Percentiles rank a stretch among this genome's conserved stretches.
Evolutionary conservation across 352 stramenopile species (phyloP).

Genomic region (Globisporangium cystogenes): DNA sequence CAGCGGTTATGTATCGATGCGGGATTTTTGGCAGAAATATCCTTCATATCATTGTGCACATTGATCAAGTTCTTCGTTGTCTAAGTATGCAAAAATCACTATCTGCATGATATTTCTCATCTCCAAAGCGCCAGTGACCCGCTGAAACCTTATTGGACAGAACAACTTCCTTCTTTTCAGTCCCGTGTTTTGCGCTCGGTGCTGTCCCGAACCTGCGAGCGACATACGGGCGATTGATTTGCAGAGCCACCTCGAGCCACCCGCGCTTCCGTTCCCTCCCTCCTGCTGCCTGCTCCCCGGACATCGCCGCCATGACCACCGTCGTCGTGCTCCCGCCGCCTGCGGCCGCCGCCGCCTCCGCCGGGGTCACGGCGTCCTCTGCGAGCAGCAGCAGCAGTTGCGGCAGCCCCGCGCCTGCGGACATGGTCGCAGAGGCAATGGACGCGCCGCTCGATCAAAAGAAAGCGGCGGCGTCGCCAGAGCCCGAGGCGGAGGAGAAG

Average conservation of each 20-base stretch:
- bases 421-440: background rate
- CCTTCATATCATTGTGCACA: too few relatives aligned
- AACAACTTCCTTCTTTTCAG: background rate
- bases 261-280: background rate
- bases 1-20: too few relatives aligned
- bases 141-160: background rate
- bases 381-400: slow-evolving; percentile 13
- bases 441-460: background rate
- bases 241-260: too few relatives aligned
- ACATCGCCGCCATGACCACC: slow-evolving; percentile 32
- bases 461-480: background rate
- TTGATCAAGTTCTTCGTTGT: background rate
- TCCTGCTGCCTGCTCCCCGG: background rate
- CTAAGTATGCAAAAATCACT: background rate
- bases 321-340: slow-evolving; percentile 35
- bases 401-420: slow-evolving; percentile 8
- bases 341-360: slow-evolving; percentile 9
- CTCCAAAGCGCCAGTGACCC: background rate
- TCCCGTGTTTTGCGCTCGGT: too few relatives aligned
- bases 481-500: slow-evolving; percentile 18
- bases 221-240: too few relatives aligned
- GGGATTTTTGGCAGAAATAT: too few relatives aligned
- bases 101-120: background rate
- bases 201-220: background rate
- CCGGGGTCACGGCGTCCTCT: slow-evolving; percentile 10